Conservation (phyloP, 352 stramenopile species). For the Globisporangium paroecandrum region DNA sequence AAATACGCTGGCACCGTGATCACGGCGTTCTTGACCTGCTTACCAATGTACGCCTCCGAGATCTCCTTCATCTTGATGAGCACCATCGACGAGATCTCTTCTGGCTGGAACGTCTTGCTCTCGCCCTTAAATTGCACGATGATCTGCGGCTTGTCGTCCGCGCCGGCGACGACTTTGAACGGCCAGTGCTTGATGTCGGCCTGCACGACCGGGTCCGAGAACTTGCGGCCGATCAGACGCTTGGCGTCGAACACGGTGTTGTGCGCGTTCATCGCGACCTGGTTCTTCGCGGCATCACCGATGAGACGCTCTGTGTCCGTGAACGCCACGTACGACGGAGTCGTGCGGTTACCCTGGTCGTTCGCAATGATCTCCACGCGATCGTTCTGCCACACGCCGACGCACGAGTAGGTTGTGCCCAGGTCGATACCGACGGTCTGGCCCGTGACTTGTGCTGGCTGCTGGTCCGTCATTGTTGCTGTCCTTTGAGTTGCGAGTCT, state of each 20-base stretch:
- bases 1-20: slow-evolving; percentile 97
- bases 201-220: not conserved
- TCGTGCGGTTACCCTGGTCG: slow-evolving; percentile 94
- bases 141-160: slow-evolving; percentile 51
- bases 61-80: slow-evolving; percentile 71
- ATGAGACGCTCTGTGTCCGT: not conserved
- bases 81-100: slow-evolving; percentile 81
- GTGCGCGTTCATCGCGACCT: not conserved
- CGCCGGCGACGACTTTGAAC: not conserved
- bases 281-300: not conserved
- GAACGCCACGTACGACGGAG: slow-evolving; percentile 89
- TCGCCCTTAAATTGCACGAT: slow-evolving; percentile 72
- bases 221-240: not conserved
- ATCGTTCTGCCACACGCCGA: slow-evolving; percentile 97
- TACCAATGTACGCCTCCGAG: slow-evolving; percentile 63
- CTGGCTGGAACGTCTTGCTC: slow-evolving; percentile 65
- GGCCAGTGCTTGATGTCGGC: not conserved
- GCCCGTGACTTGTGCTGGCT: slow-evolving; percentile 26
- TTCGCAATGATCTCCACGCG: slow-evolving; percentile 91
- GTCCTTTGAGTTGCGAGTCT: not conserved
- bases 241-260: not conserved
- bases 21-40: slow-evolving; percentile 68
- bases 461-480: slow-evolving; percentile 14
- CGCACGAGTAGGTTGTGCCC: slow-evolving; percentile 97
- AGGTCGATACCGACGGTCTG: slow-evolving; percentile 94